These are phyloP conservation scores for Friedmanniomyces simplex DNA, from an alignment of 495 filamentous ascomycete genomes.

Conservation along the genomic window DNA sequence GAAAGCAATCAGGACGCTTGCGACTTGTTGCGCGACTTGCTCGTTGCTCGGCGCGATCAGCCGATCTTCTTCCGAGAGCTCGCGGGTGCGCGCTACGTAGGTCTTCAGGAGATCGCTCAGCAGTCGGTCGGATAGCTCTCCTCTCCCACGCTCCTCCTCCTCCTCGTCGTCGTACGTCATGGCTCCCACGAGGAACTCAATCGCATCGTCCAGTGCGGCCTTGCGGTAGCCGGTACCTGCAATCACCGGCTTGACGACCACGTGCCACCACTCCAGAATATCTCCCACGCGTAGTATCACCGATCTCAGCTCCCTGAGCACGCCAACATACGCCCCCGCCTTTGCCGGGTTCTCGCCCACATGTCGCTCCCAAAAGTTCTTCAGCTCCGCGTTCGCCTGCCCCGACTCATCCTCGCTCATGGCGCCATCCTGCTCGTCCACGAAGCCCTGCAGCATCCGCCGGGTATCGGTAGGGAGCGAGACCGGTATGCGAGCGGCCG, in stretches of 20 bases:
- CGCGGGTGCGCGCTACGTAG: constrained; percentile 48
- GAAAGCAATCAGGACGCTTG: constrained; percentile 45
- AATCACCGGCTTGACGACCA: constrained; percentile 48
- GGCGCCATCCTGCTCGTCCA: constrained; percentile 47
- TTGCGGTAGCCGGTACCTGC: constrained; percentile 47
- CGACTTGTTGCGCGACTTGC: constrained; percentile 38
- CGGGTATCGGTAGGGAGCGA: constrained; percentile 54
- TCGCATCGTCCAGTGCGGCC: constrained; percentile 46
- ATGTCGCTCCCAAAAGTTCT: constrained; percentile 46
- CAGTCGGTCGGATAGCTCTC: constrained; percentile 35
- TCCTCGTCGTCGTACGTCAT: constrained; percentile 51
- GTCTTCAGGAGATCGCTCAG: constrained; percentile 44
- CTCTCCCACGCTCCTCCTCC: constrained; percentile 30
- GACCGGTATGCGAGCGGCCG: constrained; percentile 35
- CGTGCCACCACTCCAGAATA: constrained; percentile 56
- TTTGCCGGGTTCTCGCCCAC: constrained; percentile 43
- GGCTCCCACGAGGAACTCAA: constrained; percentile 46
- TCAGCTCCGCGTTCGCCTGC: constrained; percentile 56
- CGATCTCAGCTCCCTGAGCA: constrained; percentile 49
- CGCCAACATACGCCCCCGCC: constrained; percentile 50
- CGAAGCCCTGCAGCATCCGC: constrained; percentile 48
- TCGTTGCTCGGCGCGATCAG: constrained; percentile 36
- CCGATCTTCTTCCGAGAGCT: constrained; percentile 30
- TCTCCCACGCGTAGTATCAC: constrained; percentile 43
- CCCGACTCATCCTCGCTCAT: constrained; percentile 51